Conservation (phyloP, 2,329 filamentous ascomycete genomes). For the Diaporthe vaccinii region DNA sequence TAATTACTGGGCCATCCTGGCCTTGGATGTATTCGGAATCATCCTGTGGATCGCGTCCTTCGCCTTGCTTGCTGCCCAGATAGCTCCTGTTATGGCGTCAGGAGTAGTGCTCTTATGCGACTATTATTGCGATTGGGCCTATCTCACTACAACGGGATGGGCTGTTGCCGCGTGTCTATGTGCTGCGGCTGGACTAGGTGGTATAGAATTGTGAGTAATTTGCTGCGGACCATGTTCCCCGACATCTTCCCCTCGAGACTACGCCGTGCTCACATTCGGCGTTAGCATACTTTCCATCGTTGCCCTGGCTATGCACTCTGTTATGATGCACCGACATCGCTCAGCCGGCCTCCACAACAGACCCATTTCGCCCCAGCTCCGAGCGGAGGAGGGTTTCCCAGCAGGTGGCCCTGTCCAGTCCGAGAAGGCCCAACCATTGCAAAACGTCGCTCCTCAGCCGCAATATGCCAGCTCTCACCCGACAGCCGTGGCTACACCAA, state of each 20-base stretch:
- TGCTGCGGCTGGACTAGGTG: constrained; percentile 56
- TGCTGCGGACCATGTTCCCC: background rate
- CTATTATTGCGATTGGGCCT: constrained; percentile 46
- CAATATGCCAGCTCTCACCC: constrained; percentile 41
- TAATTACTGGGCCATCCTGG: constrained; percentile 68
- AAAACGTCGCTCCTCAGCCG: constrained; percentile 34
- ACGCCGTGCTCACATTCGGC: background rate
- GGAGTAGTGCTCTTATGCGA: constrained; percentile 43
- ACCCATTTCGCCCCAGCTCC: constrained; percentile 44
- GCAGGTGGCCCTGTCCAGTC: constrained; percentile 39
- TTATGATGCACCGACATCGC: constrained; percentile 60
- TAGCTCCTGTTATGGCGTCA: constrained; percentile 46
- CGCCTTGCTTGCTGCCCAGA: constrained; percentile 55
- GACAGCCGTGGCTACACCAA: constrained; percentile 41
- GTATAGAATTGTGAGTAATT: constrained; percentile 57
- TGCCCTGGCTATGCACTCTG: constrained; percentile 56
- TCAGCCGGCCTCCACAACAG: constrained; percentile 56
- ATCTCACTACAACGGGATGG: constrained; percentile 36
- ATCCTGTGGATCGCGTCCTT: constrained; percentile 67
- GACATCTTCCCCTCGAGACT: background rate
- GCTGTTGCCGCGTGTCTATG: constrained; percentile 48
- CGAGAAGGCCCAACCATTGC: constrained; percentile 44
- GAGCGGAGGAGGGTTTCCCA: constrained; percentile 36
- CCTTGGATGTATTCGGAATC: constrained; percentile 64
- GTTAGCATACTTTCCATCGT: constrained; percentile 58